Evolutionary conservation across 2,329 filamentous ascomycete species (phyloP).

Genomic region (Epicoccum nigrum): DNA sequence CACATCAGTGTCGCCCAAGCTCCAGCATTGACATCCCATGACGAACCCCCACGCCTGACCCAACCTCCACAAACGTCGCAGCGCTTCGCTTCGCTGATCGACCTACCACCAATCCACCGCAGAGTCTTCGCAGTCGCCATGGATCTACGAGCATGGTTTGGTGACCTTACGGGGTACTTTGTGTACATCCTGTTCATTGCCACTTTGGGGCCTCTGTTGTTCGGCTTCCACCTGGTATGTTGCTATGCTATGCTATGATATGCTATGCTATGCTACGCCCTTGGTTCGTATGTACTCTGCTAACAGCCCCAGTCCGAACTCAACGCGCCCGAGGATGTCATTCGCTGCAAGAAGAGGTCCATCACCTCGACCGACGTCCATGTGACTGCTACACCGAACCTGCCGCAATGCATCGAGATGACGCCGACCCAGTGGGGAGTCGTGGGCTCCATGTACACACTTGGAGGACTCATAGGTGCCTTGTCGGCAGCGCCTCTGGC

Average conservation of each 20-base stretch:
- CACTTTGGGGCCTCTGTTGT: conserved; percentile 88
- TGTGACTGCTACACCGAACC: conserved; percentile 42
- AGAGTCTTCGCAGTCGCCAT: conserved; percentile 32
- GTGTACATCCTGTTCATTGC: conserved; percentile 75
- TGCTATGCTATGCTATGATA: neutral
- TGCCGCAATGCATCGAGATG: conserved; percentile 89
- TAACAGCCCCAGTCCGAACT: conserved; percentile 74
- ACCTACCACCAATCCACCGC: conserved; percentile 9
- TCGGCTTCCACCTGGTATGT: conserved; percentile 86
- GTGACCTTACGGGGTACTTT: conserved; percentile 74
- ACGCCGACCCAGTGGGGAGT: conserved; percentile 78
- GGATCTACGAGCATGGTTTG: conserved; percentile 48
- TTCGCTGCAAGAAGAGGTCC: conserved; percentile 77
- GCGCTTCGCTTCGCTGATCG: no score
- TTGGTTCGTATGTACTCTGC: neutral
- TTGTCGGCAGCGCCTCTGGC: conserved; percentile 80
- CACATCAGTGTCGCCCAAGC: no score
- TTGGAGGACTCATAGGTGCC: conserved; percentile 86
- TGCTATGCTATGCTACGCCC: neutral
- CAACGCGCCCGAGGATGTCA: conserved; percentile 91
- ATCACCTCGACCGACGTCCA: conserved; percentile 49
- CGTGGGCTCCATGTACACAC: conserved; percentile 87
- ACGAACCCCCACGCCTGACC: no score
- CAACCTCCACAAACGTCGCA: no score
- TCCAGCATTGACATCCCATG: no score